A percentile compares a stretch with the other conserved stretches of the same genome.
Conservation (phyloP, 768 basidiomycete species). For the Tricholoma matsutake region DNA sequence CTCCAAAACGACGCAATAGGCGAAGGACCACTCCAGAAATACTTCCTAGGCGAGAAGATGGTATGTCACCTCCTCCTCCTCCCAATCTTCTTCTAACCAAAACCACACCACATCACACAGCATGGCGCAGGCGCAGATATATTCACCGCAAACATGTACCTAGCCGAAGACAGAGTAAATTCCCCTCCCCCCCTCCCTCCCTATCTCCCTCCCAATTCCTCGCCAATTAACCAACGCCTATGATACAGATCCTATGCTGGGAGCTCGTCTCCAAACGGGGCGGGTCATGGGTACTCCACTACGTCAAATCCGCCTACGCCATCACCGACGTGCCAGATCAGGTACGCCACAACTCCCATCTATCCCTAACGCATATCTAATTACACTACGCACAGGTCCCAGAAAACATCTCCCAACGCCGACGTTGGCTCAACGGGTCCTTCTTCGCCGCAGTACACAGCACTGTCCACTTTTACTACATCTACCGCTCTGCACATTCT, state of each 20-base stretch:
- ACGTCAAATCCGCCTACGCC: conserved; percentile 92
- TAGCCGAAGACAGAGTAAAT: conserved; percentile 81
- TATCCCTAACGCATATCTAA: no score
- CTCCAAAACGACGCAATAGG: conserved; percentile 82
- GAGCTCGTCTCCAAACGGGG: conserved; percentile 95
- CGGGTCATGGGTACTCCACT: conserved; percentile 89
- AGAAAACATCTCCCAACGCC: conserved; percentile 90
- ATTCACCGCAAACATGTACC: conserved; percentile 95
- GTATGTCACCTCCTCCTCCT: conserved; percentile 29
- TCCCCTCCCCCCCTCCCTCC: no score
- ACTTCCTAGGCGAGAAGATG: conserved; percentile 97
- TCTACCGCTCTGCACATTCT: conserved; percentile 86
- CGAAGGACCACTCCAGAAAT: conserved; percentile 89
- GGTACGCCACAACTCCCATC: conserved; percentile 31
- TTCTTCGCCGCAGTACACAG: conserved; percentile 97
- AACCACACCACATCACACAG: conserved; percentile 31
- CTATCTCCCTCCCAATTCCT: no score
- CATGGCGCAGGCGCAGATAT: conserved; percentile 86
- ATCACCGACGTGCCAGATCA: conserved; percentile 93
- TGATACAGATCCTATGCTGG: conserved; percentile 82
- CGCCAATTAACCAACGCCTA: neutral
- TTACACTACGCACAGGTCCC: conserved; percentile 52
- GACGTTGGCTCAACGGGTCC: conserved; percentile 96
- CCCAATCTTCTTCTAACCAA: neutral
- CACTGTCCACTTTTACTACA: conserved; percentile 89